These are phyloP conservation scores for Debaryomycetaceae sp. DNA, from an alignment of 1,139 yeast genomes.

Conservation along the genomic window DNA sequence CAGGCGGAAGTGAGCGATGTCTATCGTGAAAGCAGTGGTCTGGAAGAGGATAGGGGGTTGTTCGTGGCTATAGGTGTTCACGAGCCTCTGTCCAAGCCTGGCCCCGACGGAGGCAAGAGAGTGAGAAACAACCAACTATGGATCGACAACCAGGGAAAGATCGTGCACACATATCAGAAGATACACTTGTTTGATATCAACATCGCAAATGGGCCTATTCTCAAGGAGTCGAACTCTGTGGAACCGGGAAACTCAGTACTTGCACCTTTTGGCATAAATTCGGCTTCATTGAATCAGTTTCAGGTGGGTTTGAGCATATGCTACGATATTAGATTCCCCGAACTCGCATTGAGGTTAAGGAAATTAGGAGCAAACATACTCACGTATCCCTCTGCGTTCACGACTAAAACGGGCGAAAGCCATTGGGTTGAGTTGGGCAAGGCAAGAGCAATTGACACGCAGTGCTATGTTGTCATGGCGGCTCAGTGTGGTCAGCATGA, in stretches of 20 bases:
- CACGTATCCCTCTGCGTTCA: conserved; percentile 88
- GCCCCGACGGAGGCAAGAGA: conserved; percentile 21
- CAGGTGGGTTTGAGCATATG: conserved; percentile 74
- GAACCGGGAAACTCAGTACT: conserved; percentile 66
- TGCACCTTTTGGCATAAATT: conserved; percentile 45
- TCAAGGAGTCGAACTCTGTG: conserved; percentile 75
- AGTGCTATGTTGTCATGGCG: conserved; percentile 84
- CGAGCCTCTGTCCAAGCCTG: conserved; percentile 49
- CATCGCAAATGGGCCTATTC: conserved; percentile 68
- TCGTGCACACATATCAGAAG: conserved; percentile 72
- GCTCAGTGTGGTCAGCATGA: conserved; percentile 85
- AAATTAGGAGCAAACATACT: conserved; percentile 72
- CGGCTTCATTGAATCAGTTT: conserved; percentile 28
- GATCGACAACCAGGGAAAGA: conserved; percentile 61
- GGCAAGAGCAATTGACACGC: conserved; percentile 86
- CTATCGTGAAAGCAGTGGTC: conserved; percentile 4
- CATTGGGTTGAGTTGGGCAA: conserved; percentile 84
- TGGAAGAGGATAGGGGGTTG: conserved; percentile 16
- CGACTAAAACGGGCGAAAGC: conserved; percentile 84
- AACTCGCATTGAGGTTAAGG: conserved; percentile 63
- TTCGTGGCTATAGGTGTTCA: conserved; percentile 69
- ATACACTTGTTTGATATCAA: conserved; percentile 88
- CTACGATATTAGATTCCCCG: conserved; percentile 89
- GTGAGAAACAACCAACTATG: conserved; percentile 74
- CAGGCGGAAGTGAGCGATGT: conserved; percentile 39